These are phyloP conservation scores for Peziza echinospora DNA, from an alignment of 495 filamentous ascomycete genomes.

Conservation along the genomic window DNA sequence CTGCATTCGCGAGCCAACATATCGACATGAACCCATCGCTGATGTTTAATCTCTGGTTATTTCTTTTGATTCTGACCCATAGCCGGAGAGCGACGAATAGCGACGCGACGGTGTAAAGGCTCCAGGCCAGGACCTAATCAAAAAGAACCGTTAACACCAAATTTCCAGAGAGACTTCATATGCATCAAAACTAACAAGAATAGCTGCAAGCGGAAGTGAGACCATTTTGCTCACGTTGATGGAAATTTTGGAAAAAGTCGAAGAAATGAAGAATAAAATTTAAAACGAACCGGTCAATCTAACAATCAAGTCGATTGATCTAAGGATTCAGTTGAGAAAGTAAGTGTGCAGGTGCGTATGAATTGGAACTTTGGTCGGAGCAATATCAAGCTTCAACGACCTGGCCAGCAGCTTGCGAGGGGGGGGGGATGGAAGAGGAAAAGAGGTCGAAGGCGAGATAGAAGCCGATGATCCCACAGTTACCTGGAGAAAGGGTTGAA, in stretches of 20 bases:
- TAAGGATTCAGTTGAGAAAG: too few relatives aligned
- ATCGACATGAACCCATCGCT: not conserved
- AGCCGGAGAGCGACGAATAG: not conserved
- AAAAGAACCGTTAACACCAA: not conserved
- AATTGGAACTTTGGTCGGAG: too few relatives aligned
- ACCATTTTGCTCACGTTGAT: not conserved
- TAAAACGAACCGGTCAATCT: too few relatives aligned
- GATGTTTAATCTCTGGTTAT: not conserved
- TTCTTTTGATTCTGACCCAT: not conserved
- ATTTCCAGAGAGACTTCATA: not conserved
- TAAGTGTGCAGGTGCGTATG: too few relatives aligned
- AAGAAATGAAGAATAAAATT: not conserved
- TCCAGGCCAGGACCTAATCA: not conserved
- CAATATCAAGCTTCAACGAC: too few relatives aligned
- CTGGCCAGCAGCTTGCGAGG: too few relatives aligned
- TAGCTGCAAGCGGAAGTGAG: not conserved
- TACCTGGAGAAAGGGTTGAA: too few relatives aligned
- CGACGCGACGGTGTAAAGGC: not conserved
- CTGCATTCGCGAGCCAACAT: not conserved
- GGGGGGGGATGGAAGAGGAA: too few relatives aligned
- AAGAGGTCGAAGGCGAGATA: too few relatives aligned
- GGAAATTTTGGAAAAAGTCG: not conserved
- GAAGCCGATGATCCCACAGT: too few relatives aligned
- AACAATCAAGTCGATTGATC: not conserved
- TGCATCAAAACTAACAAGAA: not conserved